phyloP scores from a whole-genome alignment of 1,139 yeast species.

The Kodamaea anthophila region DNA sequence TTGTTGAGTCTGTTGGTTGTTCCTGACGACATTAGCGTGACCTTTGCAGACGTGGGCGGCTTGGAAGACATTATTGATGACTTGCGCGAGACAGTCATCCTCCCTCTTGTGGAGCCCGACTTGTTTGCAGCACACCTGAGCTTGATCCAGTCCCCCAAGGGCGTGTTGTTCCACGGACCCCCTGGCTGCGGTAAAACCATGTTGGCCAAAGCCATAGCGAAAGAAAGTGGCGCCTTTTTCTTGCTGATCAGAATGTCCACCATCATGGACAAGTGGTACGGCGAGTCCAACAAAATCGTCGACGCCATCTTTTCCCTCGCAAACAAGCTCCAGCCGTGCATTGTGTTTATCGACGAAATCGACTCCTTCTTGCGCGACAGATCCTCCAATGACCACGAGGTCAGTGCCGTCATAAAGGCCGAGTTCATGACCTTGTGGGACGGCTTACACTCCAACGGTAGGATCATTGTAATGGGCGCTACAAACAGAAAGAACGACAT shows the following conservation, averaged over 20 bases:
- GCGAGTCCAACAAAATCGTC: conserved; percentile 90
- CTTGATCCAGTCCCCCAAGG: conserved; percentile 84
- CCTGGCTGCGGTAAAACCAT: conserved; percentile 98
- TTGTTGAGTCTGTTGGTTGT: conserved; percentile 74
- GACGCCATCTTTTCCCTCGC: conserved; percentile 93
- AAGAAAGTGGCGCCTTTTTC: conserved; percentile 88
- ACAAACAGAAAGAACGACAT: conserved; percentile 90
- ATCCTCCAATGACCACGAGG: conserved; percentile 83
- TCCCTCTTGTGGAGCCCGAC: conserved; percentile 76
- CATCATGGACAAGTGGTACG: conserved; percentile 97
- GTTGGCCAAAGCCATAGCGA: conserved; percentile 93
- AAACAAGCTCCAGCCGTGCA: conserved; percentile 85
- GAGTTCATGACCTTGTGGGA: conserved; percentile 99
- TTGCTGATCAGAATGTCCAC: conserved; percentile 90
- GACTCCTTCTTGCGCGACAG: conserved; percentile 91
- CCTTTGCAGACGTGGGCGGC: conserved; percentile 85
- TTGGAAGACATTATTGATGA: conserved; percentile 77
- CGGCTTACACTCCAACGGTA: conserved; percentile 72
- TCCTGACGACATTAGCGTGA: conserved; percentile 73
- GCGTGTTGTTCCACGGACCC: conserved; percentile 89
- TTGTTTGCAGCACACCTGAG: conserved; percentile 57
- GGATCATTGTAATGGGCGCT: conserved; percentile 88
- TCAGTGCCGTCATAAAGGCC: conserved; percentile 91
- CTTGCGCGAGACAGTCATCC: conserved; percentile 77
- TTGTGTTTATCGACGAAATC: conserved; percentile 91